phyloP scores from a whole-genome alignment of 768 basidiomycete species.

The Rhodotorula graminis region DNA sequence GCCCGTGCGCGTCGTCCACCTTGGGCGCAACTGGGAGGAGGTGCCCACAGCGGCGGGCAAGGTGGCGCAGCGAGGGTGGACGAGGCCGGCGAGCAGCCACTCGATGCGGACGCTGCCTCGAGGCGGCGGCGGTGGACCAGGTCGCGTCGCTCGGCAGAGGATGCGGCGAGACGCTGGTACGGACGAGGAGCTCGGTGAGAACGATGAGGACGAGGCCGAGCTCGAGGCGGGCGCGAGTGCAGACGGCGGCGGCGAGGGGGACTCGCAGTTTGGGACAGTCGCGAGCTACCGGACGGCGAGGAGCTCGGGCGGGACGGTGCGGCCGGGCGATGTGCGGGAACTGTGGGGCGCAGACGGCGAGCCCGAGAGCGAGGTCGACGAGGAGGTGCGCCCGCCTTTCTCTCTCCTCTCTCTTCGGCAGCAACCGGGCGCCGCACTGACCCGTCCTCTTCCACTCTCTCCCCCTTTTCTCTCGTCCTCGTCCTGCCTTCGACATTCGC shows the following conservation, averaged over 20 bases:
- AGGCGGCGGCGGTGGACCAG: not conserved
- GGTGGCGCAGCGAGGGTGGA: not conserved
- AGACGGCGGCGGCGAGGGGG: not conserved
- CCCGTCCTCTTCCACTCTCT: not conserved
- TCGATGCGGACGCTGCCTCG: slow-evolving; percentile 24
- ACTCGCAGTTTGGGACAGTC: slow-evolving; percentile 10
- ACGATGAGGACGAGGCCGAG: not conserved
- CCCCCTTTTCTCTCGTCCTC: too few relatives aligned
- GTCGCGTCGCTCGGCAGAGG: not conserved
- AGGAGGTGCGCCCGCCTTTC: slow-evolving; percentile 9
- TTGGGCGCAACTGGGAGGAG: slow-evolving; percentile 4
- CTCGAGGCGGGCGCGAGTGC: not conserved
- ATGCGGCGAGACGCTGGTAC: not conserved
- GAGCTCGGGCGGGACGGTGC: not conserved
- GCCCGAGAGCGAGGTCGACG: not conserved
- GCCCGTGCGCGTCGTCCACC: slow-evolving; percentile 19
- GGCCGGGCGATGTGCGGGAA: slow-evolving; percentile 6
- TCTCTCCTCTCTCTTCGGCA: not conserved
- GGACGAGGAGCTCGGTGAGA: not conserved
- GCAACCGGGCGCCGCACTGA: too few relatives aligned
- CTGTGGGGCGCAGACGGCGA: not conserved
- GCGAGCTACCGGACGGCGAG: slow-evolving; percentile 15
- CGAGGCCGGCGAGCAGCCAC: slow-evolving; percentile 23
- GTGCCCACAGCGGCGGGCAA: too few relatives aligned
- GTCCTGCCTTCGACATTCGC: not conserved